Base-by-base conservation (phyloP, 306 rosid genomes). In the Cucumis cinereus region DNA sequence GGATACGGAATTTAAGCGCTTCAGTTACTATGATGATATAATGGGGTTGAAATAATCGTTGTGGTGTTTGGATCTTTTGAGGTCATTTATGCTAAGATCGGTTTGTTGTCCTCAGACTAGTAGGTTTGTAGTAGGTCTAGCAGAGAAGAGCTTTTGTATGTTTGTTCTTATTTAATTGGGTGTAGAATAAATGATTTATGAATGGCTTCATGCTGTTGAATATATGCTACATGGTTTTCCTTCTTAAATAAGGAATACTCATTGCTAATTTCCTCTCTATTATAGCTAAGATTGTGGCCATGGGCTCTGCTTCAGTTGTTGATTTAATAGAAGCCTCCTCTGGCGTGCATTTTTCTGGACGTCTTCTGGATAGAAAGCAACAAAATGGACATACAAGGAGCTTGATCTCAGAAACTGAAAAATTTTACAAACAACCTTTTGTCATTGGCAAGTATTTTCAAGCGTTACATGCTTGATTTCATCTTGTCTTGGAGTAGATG, bases 281-380 rank as follows among this genome's bases (percentile, higher is more conserved):
- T 60, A 77, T 8, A 41, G 75, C 78, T 77, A 85, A 89, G 89
- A 79, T 79, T 71, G 53, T 66, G 80, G 69, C 64, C 52, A 92
- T 92, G 97, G 93, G 81, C 54, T 80, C 91, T 53, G 81, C 90
- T 76, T 88, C 98, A 38, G 96, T 84, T 73, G 90, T 75, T 33
- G 96, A 92, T 79, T 80, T 95, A 79, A 86, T 95, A 87, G 93
- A 90, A 82, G 89, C 99, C 78, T 89, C 98, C 59, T 89, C 97
- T 0, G 99, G 84, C 78, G 99, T 95, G 85, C 98, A 92, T 87
- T 93, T 89, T 85, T 90, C 98, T 82, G 97, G 98, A 77, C 85
- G 89, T 81, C 93, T 89, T 83, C 81, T 89, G 84, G 87, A 95
- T 75, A 86, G 83, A 64, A 85, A 89, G 78, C 86, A 84, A 81